Evolutionary conservation across 73 alveolate genomes (phyloP), one percentile per base, ranked within the genome.

Genomic region (Urostyla sp.): DNA sequence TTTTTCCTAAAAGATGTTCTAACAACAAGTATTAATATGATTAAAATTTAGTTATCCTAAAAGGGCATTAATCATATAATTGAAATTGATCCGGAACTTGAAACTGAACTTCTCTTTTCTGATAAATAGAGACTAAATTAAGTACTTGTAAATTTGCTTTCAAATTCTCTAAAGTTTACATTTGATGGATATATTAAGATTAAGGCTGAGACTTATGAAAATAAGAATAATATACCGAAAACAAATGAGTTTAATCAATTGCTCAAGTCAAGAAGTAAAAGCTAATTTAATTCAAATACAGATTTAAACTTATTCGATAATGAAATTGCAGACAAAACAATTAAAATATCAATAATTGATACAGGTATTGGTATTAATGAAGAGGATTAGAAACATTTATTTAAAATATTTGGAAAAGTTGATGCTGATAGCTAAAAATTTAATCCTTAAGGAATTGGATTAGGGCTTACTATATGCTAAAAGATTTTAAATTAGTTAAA

Each of bases 281-380:
- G n/a, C n/a, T n/a, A n/a, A n/a, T n/a, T n/a, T n/a, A n/a, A n/a
- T n/a, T n/a, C n/a, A 20, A 50, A 50, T 10, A 13, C 16, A 50
- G 11, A 13, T 13, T 7, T 50, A 36, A 60, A 60, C 20, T 10
- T 60, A 6, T 23, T 30, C 30, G 3, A n/a, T 10, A 16, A 3
- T 32, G 4, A 15, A 60, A 6, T 34, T 6, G 66, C 27, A 4
- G 13, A 21, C 13, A 27, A 20, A 60, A 31, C 24, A 55, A 16
- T 55, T 16, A 18, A 30, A 55, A 21, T 60, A 8, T 60, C 77
- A 15, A 56, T 60, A 8, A 4, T 15, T 30, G 77, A 60, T 32
- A 32, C 77, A 21, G 77, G 77, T 3, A 60, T 60, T 10, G 77
- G 77, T 34, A 60, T 60, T 7, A 60, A 60, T 32, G 48, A 60